These are phyloP conservation scores for Crithidia fasciculata DNA, from an alignment of 208 protist species.

Conservation along the genomic window DNA sequence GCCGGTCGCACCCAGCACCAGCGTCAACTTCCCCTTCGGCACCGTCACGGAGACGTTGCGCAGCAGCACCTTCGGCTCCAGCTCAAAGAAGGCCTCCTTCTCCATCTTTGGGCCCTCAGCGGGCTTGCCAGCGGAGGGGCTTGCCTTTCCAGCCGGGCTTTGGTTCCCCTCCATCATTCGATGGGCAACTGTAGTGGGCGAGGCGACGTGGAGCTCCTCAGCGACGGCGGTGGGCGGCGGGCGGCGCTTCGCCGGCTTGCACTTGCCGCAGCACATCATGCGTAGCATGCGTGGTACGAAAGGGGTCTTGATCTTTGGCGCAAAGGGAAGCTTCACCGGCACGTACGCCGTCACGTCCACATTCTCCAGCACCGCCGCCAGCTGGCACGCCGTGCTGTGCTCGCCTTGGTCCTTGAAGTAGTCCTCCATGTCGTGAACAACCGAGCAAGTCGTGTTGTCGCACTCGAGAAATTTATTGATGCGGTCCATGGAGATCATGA, in stretches of 20 bases:
- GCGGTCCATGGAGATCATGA: slow-evolving; percentile 74
- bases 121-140: no score
- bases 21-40: slow-evolving; percentile 58
- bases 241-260: slow-evolving; percentile 17
- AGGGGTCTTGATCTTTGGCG: slow-evolving; percentile 25
- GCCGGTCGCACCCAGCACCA: slow-evolving; percentile 75
- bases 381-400: slow-evolving; percentile 28
- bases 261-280: slow-evolving; percentile 37
- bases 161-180: no score
- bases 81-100: no score
- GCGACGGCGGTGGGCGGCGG: no score
- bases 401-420: slow-evolving; percentile 21
- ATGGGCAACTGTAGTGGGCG: no score
- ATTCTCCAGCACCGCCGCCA: slow-evolving; percentile 50
- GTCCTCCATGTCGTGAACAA: slow-evolving; percentile 36
- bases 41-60: slow-evolving; percentile 41
- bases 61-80: slow-evolving; percentile 46
- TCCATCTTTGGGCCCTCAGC: no score
- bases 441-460: slow-evolving; percentile 7
- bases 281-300: slow-evolving; percentile 19
- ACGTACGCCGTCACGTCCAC: slow-evolving; percentile 58
- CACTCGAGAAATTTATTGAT: slow-evolving; percentile 70
- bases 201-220: no score
- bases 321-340: slow-evolving; percentile 59
- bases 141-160: no score